A percentile compares a stretch with the other conserved stretches of the same genome.
These are phyloP conservation scores for Butyriboletus loyo DNA, from an alignment of 768 basidiomycete genomes.

Conservation along the genomic window DNA sequence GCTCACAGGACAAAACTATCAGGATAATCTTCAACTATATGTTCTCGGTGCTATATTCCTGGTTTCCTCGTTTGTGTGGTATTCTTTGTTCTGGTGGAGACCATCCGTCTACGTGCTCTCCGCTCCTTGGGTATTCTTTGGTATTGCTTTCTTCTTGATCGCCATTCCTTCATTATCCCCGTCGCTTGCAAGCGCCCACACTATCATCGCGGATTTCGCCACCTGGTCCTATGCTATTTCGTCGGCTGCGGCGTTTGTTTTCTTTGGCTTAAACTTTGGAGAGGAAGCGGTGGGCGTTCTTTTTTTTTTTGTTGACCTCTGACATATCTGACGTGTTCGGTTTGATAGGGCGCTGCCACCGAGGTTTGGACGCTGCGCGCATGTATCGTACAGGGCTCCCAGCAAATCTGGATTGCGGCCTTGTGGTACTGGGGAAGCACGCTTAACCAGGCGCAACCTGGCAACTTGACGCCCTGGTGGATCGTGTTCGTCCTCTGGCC, in stretches of 20 bases:
- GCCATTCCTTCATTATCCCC: constrained; percentile 75
- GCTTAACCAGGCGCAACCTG: constrained; percentile 53
- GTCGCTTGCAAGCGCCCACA: constrained; percentile 57
- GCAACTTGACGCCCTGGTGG: constrained; percentile 74
- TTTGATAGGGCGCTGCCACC: constrained; percentile 77
- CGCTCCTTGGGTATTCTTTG: constrained; percentile 89
- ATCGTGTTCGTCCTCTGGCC: constrained; percentile 83
- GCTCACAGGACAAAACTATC: constrained; percentile 81
- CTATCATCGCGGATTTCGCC: constrained; percentile 69
- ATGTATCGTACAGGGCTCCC: constrained; percentile 90
- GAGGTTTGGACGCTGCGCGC: constrained; percentile 92
- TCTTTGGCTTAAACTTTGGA: constrained; percentile 95
- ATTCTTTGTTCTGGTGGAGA: constrained; percentile 80
- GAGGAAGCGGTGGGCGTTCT: constrained; percentile 78
- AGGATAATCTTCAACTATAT: constrained; percentile 78
- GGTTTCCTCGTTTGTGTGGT: constrained; percentile 84
- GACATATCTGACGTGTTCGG: constrained; percentile 5
- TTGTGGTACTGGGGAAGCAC: constrained; percentile 95
- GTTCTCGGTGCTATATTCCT: constrained; percentile 89
- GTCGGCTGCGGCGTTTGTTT: constrained; percentile 89
- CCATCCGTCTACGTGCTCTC: constrained; percentile 88
- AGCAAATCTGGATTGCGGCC: constrained; percentile 94
- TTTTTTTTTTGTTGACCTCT: background rate
- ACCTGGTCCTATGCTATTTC: constrained; percentile 91
- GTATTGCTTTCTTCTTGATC: constrained; percentile 86